Percentiles rank a stretch among this genome's conserved stretches.
These are phyloP conservation scores for Russula abietina DNA, from an alignment of 768 basidiomycete species.

Conservation along the genomic window DNA sequence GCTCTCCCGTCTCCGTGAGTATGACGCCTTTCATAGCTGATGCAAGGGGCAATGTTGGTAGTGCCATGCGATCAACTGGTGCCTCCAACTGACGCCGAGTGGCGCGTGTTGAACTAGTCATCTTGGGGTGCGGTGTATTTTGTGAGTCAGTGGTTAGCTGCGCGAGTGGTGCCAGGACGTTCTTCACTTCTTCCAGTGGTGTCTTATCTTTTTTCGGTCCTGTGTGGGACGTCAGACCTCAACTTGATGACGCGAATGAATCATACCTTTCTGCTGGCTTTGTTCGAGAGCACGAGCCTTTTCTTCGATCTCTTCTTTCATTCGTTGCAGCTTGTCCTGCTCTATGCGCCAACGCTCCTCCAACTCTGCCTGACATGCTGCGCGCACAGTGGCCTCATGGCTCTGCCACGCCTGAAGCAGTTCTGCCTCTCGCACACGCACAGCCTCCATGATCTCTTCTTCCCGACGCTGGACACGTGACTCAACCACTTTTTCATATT, in stretches of 20 bases:
- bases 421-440: conserved; percentile 57
- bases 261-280: conserved; percentile 30
- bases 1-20: conserved; percentile 71
- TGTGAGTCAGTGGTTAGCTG: conserved; percentile 33
- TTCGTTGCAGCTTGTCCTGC: conserved; percentile 42
- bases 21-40: conserved; percentile 58
- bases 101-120: conserved; percentile 10
- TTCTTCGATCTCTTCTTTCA: conserved; percentile 46
- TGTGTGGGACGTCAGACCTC: conserved; percentile 4
- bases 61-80: conserved; percentile 41
- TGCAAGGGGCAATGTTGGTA: conserved; percentile 25
- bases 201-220: conserved; percentile 47
- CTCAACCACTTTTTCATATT: conserved; percentile 67
- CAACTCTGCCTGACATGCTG: conserved; percentile 43
- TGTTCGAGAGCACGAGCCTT: conserved; percentile 43
- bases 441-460: conserved; percentile 65
- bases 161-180: conserved; percentile 49
- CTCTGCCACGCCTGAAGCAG: conserved; percentile 52
- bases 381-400: conserved; percentile 46
- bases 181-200: conserved; percentile 74
- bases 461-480: conserved; percentile 59
- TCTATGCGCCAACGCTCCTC: conserved; percentile 39
- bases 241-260: conserved; percentile 2
- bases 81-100: conserved; percentile 42
- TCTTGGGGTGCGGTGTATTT: conserved; percentile 27